Evolutionary conservation across 2,329 filamentous ascomycete genomes (phyloP), one percentile per base, ranked within the genome.

Genomic region (Amphichorda felina): DNA sequence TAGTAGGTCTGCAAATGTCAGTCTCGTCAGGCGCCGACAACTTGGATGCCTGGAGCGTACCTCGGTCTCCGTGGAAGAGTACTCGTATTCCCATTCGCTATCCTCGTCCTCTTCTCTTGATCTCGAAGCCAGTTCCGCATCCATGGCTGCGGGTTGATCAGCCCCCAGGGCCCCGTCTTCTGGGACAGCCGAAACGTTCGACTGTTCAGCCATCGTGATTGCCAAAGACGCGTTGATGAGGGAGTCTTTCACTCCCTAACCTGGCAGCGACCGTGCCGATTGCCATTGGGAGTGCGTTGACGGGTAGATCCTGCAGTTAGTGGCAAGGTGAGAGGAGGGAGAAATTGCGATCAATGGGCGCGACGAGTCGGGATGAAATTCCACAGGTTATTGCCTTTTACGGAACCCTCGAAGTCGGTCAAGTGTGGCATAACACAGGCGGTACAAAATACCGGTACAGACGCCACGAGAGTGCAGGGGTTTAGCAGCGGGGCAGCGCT

Each of bases 51-150:
- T 17, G 30, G 8, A 33, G 5, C 13, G 11, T 40, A 72, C 75
- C 61, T 80, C 75, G 11, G 66, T 76, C 46, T 80, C 74, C 0
- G 72, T 76, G 3, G 60, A 55, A 0, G 75, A 79, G 47, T 80
- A 80, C 44, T 80, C 75, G 43, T 79, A 79, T 47, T 80, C 75
- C 72, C 73, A 80, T 34, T 77, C 73, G 33, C 40, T 75, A 7
- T 39, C 61, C 5, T 64, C 66, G 19, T 62, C 59, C 8, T 24
- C 21, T 6, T 24, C 21, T 10, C 10, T 24, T 6, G 21, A 24
- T 24, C 21, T 10, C 10, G 21, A 24, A 10, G 6, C n/a, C n/a
- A n/a, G n/a, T n/a, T n/a, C 10, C 21, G 21, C 21, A 6, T 10
- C 21, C 10, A 24, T 10, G 6, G 21, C 21, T 6, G 6, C 21